Base-by-base conservation (phyloP, 768 basidiomycete genomes). In the Astraeus odoratus region DNA sequence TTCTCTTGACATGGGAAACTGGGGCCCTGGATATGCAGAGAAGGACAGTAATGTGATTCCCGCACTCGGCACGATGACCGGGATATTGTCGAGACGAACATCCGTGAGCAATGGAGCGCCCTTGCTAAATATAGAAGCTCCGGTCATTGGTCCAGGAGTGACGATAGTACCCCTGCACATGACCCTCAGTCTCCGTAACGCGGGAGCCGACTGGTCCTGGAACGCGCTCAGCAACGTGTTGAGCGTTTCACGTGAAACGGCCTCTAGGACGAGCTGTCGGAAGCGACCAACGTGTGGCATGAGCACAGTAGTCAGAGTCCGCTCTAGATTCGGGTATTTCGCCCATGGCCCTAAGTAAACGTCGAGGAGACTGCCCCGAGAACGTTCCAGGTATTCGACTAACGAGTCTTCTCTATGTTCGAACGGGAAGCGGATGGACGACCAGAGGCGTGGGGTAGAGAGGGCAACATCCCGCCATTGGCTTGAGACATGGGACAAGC, bases 381-480 rank as follows among this genome's bases (percentile, higher is more conserved):
- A 66, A 46, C 67, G 54, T 30, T 43, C 55, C 35, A 68, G 57
- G 48, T 67, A 67, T 50, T 62, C 58, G 10, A 41, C 25, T n/a
- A 67, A 50, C 0, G 58, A 57, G n/a, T 54, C 54, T 27, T 61
- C 57, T 35, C 55, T 57, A 42, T 51, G 61, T 19, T 58, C 58
- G 43, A 61, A 58, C 9, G 59, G 57, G 47, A 62, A 57, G 43
- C 54, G 60, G 46, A 67, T 59, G 13, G 54, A 55, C 15, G 64
- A 64, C 68, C 65, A 68, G 43, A 69, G 57, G 12, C 44, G 60
- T 1, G 68, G 64, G 5, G 55, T 53, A 18, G 59, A 48, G 30
- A 69, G 60, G 13, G 68, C 59, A 12, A 68, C 59, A 5, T 49
- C 47, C 25, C 67, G 61, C 68, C 68, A 67, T 31, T 58, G 60